Base-by-base conservation (phyloP, 2,329 filamentous ascomycete genomes). In the Didymella segeticola region DNA sequence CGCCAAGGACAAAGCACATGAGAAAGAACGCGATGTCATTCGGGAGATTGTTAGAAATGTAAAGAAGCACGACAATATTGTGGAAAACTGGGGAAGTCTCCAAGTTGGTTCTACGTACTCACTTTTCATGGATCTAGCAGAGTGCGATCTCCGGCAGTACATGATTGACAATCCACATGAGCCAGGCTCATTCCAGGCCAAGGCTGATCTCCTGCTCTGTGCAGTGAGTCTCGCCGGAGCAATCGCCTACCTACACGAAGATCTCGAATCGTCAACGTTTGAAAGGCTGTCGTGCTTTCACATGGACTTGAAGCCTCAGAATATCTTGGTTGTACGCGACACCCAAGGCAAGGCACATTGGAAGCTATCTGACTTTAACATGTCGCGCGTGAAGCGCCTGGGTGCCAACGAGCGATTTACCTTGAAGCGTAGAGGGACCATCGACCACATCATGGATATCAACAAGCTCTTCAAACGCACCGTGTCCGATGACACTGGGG, bases 301-400 rank as follows among this genome's bases (percentile, higher is more conserved):
- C 37, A 75, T 77, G 66, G 76, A 78, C 48, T 60, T 78, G 10
- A 57, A 57, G 31, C 54, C 49, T 7, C 43, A 57, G n/a, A 57
- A 57, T n/a, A 53, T 57, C 11, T 29, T 78, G 75, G 37, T 53
- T 4, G 41, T 57, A n/a, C 27, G 75, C 73, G 3, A 68, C 62
- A 19, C 77, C 76, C n/a, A 64, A 74, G 55, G 65, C 3, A 47
- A 58, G 17, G 54, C 61, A 5, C 58, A 71, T n/a, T 79, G 76
- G 76, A 78, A 77, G 54, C 63, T 78, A 10, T 76, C 75, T 17
- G 76, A 77, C 46, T 79, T 79, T 53, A 76, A 76, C 8, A 74
- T 78, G 62, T 72, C 77, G 1, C 64, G 72, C 6, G 69, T 78
- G 15, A 77, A 74, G 37, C 31, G 51, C 36, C 58, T 60, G 1